Conservation (phyloP, 768 basidiomycete genomes). For the Lactarius hatsudake region DNA sequence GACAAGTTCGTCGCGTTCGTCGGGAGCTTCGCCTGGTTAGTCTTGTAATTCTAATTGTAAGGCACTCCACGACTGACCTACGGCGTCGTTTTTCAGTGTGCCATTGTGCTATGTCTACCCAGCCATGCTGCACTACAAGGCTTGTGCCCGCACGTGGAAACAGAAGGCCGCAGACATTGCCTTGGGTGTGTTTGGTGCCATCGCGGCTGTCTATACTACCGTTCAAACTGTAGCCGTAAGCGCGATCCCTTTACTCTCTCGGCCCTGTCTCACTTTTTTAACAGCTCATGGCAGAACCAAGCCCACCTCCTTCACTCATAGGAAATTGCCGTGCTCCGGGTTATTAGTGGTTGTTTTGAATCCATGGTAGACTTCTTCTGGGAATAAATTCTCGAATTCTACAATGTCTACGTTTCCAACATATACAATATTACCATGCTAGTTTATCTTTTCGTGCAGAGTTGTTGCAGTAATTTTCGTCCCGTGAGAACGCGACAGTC, state of each 20-base stretch:
- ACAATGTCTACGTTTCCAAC: not conserved
- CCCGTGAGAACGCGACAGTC: too few relatives aligned
- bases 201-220: slow-evolving; percentile 76
- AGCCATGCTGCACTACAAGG: slow-evolving; percentile 87
- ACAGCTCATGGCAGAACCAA: slow-evolving; percentile 25
- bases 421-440: not conserved
- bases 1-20: slow-evolving; percentile 96
- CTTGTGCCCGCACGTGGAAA: slow-evolving; percentile 68
- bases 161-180: slow-evolving; percentile 67
- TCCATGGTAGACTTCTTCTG: not conserved
- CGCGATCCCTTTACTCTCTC: not conserved
- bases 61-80: not conserved
- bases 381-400: not conserved
- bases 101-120: slow-evolving; percentile 95
- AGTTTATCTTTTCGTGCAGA: not conserved
- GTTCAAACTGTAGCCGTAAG: slow-evolving; percentile 69
- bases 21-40: slow-evolving; percentile 92
- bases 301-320: slow-evolving; percentile 13
- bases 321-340: slow-evolving; percentile 14
- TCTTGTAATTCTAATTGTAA: not conserved
- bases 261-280: not conserved
- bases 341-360: not conserved
- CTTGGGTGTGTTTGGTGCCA: slow-evolving; percentile 71
- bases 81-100: slow-evolving; percentile 48
- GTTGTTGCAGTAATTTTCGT: not conserved